phyloP scores from a whole-genome alignment of 2,329 filamentous ascomycete genomes.

The Aspergillus ochraceoroseus region DNA sequence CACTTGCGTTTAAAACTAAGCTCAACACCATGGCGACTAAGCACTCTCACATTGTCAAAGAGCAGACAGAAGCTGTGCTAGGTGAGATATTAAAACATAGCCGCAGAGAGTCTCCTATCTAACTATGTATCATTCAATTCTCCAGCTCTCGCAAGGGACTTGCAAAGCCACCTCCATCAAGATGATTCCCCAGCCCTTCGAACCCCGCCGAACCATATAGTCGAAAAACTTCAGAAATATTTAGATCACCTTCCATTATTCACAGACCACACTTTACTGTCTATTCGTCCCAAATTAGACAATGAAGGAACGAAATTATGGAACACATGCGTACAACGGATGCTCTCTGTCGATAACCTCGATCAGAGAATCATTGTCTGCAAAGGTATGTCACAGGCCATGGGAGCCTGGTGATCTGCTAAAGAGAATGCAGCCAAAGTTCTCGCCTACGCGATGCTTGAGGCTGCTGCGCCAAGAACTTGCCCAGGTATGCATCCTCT shows the following conservation, averaged over 20 bases:
- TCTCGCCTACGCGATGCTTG: slow-evolving; percentile 65
- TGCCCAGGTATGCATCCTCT: slow-evolving; percentile 16
- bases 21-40: slow-evolving; percentile 3
- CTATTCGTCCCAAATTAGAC: slow-evolving; percentile 27
- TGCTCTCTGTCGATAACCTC: slow-evolving; percentile 9
- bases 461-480: slow-evolving; percentile 43
- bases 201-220: slow-evolving; percentile 3
- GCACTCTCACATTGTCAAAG: neutral
- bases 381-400: too few species aligned
- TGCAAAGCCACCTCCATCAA: slow-evolving; percentile 16
- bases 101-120: too few species aligned
- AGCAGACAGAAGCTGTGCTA: slow-evolving; percentile 10
- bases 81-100: slow-evolving; percentile 7
- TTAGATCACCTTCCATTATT: slow-evolving; percentile 18
- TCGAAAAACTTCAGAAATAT: slow-evolving; percentile 16
- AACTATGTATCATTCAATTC: neutral
- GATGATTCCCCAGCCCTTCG: slow-evolving; percentile 1
- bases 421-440: slow-evolving; percentile 40
- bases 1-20: neutral
- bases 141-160: slow-evolving; percentile 24
- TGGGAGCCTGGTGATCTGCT: too few species aligned
- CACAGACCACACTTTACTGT: slow-evolving; percentile 1
- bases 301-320: slow-evolving; percentile 34
- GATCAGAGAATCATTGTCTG: slow-evolving; percentile 14
- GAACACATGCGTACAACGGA: slow-evolving; percentile 34